Evolutionary conservation across 2,329 filamentous ascomycete species (phyloP), one percentile per base, ranked within the genome.

Genomic region (Xylaria sp.): DNA sequence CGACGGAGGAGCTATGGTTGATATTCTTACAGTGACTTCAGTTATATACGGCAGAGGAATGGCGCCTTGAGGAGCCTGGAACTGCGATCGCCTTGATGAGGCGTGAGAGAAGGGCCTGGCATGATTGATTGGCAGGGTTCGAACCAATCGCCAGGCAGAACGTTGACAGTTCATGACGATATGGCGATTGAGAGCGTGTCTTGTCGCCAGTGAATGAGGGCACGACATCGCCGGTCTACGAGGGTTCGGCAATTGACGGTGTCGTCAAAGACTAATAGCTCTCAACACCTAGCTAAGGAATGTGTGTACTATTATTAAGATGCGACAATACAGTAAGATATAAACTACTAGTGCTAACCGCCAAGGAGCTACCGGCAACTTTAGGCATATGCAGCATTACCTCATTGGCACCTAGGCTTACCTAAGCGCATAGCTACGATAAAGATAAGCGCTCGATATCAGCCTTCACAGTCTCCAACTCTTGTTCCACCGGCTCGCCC

Each of bases 21-120:
- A 37, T 57, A 41, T 18, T 61, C 74, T 72, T 82, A 86, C 84
- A 70, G 84, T 85, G 65, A 86, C 84, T 77, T 86, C 84, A 65
- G 84, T 86, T 76, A 90, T 89, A 75, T 88, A 89, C 0, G 88
- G 88, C 80, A 89, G 84, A 18, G 88, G 87, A 66, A 89, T 85
- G 70, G 71, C 59, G 20, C 66, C 75, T 55, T 59, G 71, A 18
- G 78, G 77, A 37, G 74, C 39, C 54, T 83, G 81, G 60, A 76
- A 76, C 56, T 83, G 81, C 55, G 77, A 76, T 15, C 74, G 71
- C 10, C 76, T 76, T 63, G 78, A 78, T 7, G 81, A 79, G 71
- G 84, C 82, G 28, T 79, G 78, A 7, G 83, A 83, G 74, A 88
- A 85, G 34, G 77, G 74, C 61, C 85, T 82, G 63, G 76, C 76